Percentiles rank a stretch among this genome's conserved stretches.
Conservation (phyloP, 2,329 filamentous ascomycete genomes). For the Epichloe amarillans region DNA sequence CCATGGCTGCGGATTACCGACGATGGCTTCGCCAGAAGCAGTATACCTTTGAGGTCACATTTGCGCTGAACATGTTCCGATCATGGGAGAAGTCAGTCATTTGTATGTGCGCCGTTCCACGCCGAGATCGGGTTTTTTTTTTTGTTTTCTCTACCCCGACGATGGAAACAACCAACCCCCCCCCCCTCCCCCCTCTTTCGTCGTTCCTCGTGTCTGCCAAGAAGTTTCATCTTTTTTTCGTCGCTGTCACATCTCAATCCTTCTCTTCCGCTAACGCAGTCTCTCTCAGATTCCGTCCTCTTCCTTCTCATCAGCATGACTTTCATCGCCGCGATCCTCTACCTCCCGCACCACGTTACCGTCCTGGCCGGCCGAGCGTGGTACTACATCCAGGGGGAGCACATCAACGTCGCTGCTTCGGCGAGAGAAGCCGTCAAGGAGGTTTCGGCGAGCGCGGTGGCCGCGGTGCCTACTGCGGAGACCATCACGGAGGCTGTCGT, state of each 20-base stretch:
- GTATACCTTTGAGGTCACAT: conserved; percentile 97
- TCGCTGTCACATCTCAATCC: background rate
- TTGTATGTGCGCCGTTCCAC: conserved; percentile 50
- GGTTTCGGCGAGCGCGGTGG: conserved; percentile 17
- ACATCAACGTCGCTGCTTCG: conserved; percentile 32
- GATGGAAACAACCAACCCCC: too few relatives aligned
- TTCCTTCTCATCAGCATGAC: conserved; percentile 83
- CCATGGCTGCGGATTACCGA: conserved; percentile 33
- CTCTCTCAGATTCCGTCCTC: conserved; percentile 64
- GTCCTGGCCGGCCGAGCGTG: conserved; percentile 74
- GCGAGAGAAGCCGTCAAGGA: conserved; percentile 20
- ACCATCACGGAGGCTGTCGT: conserved; percentile 12
- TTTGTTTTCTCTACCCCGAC: too few relatives aligned
- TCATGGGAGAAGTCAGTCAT: conserved; percentile 94
- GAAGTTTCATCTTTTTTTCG: too few relatives aligned
- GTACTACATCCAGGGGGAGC: conserved; percentile 84
- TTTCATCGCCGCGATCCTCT: conserved; percentile 74
- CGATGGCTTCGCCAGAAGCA: conserved; percentile 89
- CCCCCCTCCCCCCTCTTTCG: too few relatives aligned
- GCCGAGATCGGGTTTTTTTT: too few relatives aligned
- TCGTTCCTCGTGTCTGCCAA: too few relatives aligned
- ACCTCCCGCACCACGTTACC: conserved; percentile 82
- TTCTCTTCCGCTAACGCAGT: background rate
- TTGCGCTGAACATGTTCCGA: conserved; percentile 93
- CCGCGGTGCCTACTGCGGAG: conserved; percentile 9